A percentile compares a stretch with the other conserved stretches of the same genome.
Conservation (phyloP, 306 rosid species). For the Vigna angularis region DNA sequence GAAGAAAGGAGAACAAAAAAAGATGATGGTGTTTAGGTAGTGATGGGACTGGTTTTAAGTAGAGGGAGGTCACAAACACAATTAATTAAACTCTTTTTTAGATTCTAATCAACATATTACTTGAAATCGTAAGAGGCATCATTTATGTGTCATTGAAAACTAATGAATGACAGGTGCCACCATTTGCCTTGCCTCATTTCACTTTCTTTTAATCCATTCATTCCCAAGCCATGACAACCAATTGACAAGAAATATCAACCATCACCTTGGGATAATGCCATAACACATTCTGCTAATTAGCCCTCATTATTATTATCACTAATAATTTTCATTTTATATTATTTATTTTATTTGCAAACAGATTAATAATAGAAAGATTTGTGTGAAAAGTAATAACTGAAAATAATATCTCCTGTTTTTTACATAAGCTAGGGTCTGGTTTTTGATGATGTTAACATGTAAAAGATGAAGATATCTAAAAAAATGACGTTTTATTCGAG, state of each 20-base stretch:
- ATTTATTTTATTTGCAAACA: no score
- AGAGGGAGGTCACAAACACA: constrained; percentile 35
- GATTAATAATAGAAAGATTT: no score
- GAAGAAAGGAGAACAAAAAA: not conserved
- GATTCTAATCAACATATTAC: constrained; percentile 32
- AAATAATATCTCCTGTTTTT: not conserved
- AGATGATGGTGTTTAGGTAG: constrained; percentile 17
- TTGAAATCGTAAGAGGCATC: constrained; percentile 43
- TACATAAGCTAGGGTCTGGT: not conserved
- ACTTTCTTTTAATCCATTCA: constrained; percentile 31
- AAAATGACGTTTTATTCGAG: constrained; percentile 33
- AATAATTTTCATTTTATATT: not conserved
- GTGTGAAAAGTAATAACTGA: no score
- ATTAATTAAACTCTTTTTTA: constrained; percentile 26
- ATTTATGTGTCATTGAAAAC: constrained; percentile 48
- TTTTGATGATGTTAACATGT: constrained; percentile 32
- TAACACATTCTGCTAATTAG: constrained; percentile 45
- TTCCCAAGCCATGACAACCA: constrained; percentile 49
- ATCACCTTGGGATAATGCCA: constrained; percentile 50
- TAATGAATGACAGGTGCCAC: constrained; percentile 28
- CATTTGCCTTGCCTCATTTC: constrained; percentile 15
- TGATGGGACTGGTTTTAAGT: constrained; percentile 42
- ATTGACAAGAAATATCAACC: constrained; percentile 54
- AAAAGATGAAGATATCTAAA: constrained; percentile 20
- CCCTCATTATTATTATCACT: constrained; percentile 39